Evolutionary conservation across 306 rosid genomes (phyloP).

Genomic region (Prunus fruticosa): DNA sequence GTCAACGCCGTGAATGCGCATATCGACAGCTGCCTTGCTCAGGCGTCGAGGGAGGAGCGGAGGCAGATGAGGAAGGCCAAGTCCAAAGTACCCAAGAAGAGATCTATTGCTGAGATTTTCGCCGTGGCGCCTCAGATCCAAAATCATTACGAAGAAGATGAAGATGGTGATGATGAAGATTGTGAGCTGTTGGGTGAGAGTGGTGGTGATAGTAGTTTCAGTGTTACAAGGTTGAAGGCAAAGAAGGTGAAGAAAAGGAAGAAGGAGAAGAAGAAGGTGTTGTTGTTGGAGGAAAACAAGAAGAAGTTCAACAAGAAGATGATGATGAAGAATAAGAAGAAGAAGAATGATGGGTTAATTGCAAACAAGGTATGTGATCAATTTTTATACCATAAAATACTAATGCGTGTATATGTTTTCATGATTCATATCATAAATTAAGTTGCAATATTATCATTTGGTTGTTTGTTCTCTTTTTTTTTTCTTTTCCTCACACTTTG

Average conservation of each 20-base stretch:
- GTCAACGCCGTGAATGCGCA: conserved; percentile 62
- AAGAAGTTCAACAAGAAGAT: conserved; percentile 21
- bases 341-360: conserved; percentile 19
- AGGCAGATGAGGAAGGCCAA: conserved; percentile 43
- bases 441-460: too few species aligned
- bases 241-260: conserved; percentile 40
- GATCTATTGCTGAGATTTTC: conserved; percentile 86
- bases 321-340: conserved; percentile 35
- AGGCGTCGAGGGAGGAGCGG: conserved; percentile 32
- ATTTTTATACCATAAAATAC: conserved; percentile 30
- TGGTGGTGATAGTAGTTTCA: neutral
- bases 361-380: conserved; percentile 58
- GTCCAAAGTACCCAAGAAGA: conserved; percentile 64
- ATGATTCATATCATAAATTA: neutral
- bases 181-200: conserved; percentile 18
- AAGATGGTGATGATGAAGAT: conserved; percentile 6
- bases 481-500: conserved; percentile 37
- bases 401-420: neutral
- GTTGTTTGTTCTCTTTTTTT: neutral
- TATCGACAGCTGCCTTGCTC: conserved; percentile 59
- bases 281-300: conserved; percentile 13
- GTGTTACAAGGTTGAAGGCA: conserved; percentile 20
- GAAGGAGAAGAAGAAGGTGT: conserved; percentile 33
- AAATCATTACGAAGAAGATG: conserved; percentile 20
- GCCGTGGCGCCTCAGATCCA: conserved; percentile 75